Conservation (phyloP, 2,329 filamentous ascomycete genomes). For the Ophiostoma populinum region DNA sequence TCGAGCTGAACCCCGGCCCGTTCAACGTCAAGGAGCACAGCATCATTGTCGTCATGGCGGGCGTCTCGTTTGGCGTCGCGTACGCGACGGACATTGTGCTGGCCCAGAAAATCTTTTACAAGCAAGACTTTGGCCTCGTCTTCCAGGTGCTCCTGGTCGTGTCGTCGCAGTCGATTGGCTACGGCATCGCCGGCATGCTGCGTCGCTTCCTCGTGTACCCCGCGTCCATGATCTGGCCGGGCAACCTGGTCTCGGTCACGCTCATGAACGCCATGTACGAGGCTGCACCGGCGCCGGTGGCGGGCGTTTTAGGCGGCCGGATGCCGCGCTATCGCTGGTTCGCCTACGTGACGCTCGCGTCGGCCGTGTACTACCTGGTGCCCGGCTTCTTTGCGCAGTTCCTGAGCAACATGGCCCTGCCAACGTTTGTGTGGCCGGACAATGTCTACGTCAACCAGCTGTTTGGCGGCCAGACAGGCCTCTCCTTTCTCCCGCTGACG, state of each 20-base stretch:
- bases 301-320: slow-evolving; percentile 39
- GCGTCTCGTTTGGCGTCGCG: slow-evolving; percentile 50
- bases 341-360: slow-evolving; percentile 21
- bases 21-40: slow-evolving; percentile 57
- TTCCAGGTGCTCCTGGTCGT: slow-evolving; percentile 52
- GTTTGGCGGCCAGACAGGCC: slow-evolving; percentile 28
- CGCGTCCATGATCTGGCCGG: slow-evolving; percentile 60
- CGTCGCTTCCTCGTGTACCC: slow-evolving; percentile 46
- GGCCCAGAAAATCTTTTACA: slow-evolving; percentile 55
- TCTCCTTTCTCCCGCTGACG: slow-evolving; percentile 25
- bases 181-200: slow-evolving; percentile 52
- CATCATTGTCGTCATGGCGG: slow-evolving; percentile 53
- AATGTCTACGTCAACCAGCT: slow-evolving; percentile 29
- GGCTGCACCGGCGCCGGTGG: slow-evolving; percentile 29
- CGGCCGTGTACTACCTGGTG: slow-evolving; percentile 36
- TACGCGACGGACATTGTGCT: slow-evolving; percentile 62
- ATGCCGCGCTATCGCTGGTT: slow-evolving; percentile 41
- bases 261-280: slow-evolving; percentile 62
- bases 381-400: slow-evolving; percentile 31
- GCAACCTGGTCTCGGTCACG: slow-evolving; percentile 46
- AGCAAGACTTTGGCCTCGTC: slow-evolving; percentile 46
- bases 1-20: slow-evolving; percentile 46
- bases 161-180: slow-evolving; percentile 52
- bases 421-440: slow-evolving; percentile 30
- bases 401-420: slow-evolving; percentile 28